Base-by-base conservation (phyloP, 148 eudicot genomes). In the Fagopyrum tataricum region DNA sequence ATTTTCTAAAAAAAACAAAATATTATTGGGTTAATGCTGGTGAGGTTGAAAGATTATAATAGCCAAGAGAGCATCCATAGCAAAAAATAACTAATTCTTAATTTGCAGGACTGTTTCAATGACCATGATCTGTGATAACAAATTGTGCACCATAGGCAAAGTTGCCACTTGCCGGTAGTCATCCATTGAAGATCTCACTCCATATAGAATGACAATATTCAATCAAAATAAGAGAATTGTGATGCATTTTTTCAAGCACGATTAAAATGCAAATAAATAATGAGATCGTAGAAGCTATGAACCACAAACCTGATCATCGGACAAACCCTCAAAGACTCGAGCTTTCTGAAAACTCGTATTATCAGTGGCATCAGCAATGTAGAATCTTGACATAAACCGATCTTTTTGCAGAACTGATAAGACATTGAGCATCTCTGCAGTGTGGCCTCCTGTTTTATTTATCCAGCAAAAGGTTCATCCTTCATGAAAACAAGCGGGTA, bases 301-400 rank as follows among this genome's bases (percentile, higher is more conserved):
- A 37, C 72, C 51, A 44, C 21, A 37, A 81, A 88, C 96, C 96
- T 82, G 77, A 70, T 82, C 79, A 56, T 40, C 75, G 64, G 86
- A 79, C 12, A 87, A 86, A 70, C 79, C 78, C 86, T 91, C 98
- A 73, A 87, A 80, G 42, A 80, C 77, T 37, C 74, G 90, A 76
- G 96, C 98, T 84, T 94, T 94, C 76, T 91, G 91, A 74, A 94
- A 90, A 77, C 98, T 91, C 98, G 91, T 89, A 78, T 85, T 89
- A 82, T 94, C 97, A 66, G 98, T 89, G 39, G 91, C 93, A 48
- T 93, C 98, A 74, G 98, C 98, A 70, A 91, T 76, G 70, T 91
- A 94, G 73, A 81, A 87, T 78, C 97, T 86, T 2, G 97, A 93
- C 46, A 76, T 71, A 81, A 93, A 89, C 79, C 85, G 81, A 24